Percentiles rank a stretch among this genome's conserved stretches.
phyloP scores from a whole-genome alignment of 768 basidiomycete genomes.

The Pleurotus cornucopiae region DNA sequence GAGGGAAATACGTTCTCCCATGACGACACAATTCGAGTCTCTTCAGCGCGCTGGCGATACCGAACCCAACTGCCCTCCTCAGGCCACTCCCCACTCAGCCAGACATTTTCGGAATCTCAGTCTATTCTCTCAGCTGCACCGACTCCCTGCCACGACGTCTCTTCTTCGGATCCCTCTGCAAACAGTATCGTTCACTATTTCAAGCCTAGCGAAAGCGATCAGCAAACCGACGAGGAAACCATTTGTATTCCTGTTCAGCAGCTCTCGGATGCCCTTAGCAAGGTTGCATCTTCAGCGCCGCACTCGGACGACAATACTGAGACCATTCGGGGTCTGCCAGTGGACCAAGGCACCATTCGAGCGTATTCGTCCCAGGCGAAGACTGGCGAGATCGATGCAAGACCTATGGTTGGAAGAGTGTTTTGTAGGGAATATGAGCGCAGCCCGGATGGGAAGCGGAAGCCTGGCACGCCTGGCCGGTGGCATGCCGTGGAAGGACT shows the following conservation, averaged over 20 bases:
- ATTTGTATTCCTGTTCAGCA: conserved; percentile 1
- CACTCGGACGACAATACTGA: not conserved
- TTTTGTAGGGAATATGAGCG: conserved; percentile 5
- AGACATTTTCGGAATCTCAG: not conserved
- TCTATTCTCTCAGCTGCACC: not conserved
- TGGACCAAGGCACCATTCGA: not conserved
- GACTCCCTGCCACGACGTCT: not conserved
- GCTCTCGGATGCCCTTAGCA: not conserved
- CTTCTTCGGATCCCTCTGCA: no score
- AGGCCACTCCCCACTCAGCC: not conserved
- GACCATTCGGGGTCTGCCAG: not conserved
- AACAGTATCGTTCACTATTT: no score
- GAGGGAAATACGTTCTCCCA: not conserved
- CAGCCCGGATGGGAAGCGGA: conserved; percentile 2
- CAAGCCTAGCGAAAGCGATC: no score
- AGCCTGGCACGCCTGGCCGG: conserved; percentile 1
- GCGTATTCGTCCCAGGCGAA: not conserved
- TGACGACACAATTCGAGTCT: conserved; percentile 3
- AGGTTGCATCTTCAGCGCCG: not conserved
- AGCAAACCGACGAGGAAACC: not conserved
- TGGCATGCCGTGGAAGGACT: conserved; percentile 6
- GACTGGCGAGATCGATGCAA: not conserved
- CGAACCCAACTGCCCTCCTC: not conserved
- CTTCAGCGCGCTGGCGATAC: conserved; percentile 1
- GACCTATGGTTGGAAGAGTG: not conserved